phyloP scores from a whole-genome alignment of 116 monocot genomes.

The Trichopus zeylanicus region DNA sequence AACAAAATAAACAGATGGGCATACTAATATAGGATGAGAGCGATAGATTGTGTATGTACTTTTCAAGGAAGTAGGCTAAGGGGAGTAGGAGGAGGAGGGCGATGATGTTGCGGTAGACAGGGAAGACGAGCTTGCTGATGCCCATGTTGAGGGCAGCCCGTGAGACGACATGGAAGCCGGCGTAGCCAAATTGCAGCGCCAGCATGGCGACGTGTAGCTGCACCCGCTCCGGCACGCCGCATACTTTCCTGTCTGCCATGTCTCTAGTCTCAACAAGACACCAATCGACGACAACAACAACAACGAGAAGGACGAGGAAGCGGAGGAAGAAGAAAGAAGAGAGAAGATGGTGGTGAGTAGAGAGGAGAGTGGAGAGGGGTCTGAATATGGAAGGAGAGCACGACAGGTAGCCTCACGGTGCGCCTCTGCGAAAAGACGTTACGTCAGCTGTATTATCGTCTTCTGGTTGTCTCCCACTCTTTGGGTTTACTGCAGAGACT shows the following conservation, averaged over 20 bases:
- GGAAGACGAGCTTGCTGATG: constrained; percentile 89
- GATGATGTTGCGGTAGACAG: constrained; percentile 94
- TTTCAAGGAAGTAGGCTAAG: constrained; percentile 94
- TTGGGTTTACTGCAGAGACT: no score
- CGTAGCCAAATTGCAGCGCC: constrained; percentile 91
- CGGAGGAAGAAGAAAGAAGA: neutral
- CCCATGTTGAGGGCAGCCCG: constrained; percentile 93
- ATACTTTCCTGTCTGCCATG: constrained; percentile 67
- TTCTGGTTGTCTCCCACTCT: no score
- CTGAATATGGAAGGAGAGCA: neutral
- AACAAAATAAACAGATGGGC: constrained; percentile 27
- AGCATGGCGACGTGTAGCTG: constrained; percentile 94
- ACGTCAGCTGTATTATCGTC: no score
- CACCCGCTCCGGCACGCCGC: constrained; percentile 81
- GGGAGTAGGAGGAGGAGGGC: constrained; percentile 81
- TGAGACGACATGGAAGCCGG: constrained; percentile 92
- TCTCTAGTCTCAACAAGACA: neutral
- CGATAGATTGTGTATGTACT: constrained; percentile 23
- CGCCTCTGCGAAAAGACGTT: no score
- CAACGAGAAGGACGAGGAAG: neutral
- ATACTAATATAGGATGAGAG: neutral
- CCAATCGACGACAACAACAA: neutral
- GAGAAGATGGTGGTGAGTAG: neutral
- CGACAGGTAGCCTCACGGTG: neutral
- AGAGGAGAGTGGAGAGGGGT: neutral